A percentile compares a stretch with the other conserved stretches of the same genome.
phyloP scores from a whole-genome alignment of 805 yeast species.

The Nakazawaea ambrosiae region DNA sequence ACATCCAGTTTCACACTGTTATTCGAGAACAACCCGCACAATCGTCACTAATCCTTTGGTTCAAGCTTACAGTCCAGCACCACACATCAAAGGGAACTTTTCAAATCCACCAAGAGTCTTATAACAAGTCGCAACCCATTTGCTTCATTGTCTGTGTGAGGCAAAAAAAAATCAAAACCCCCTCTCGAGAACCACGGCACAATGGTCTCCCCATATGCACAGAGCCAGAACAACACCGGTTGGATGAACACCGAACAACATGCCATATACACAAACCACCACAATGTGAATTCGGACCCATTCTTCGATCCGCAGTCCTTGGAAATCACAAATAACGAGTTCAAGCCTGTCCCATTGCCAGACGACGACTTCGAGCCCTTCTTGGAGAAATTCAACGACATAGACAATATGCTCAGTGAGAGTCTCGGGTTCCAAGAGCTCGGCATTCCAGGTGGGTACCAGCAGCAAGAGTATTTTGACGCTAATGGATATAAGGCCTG shows the following conservation, averaged over 20 bases:
- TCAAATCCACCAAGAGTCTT: too few species aligned
- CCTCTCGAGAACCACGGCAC: too few species aligned
- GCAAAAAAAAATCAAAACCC: too few species aligned
- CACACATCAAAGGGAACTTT: too few species aligned
- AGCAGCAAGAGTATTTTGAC: constrained; percentile 12
- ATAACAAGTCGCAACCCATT: too few species aligned
- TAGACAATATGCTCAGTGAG: constrained; percentile 50
- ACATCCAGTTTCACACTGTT: too few species aligned
- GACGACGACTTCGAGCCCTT: constrained; percentile 45
- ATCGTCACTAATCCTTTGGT: too few species aligned
- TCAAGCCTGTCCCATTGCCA: constrained; percentile 39
- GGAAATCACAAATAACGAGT: constrained; percentile 17
- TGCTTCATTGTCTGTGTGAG: too few species aligned
- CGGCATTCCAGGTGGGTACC: constrained; percentile 42
- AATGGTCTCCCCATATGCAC: constrained; percentile 6
- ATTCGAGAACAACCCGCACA: too few species aligned
- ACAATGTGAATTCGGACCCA: constrained; percentile 11
- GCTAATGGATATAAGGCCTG: constrained; percentile 4
- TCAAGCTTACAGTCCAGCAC: too few species aligned
- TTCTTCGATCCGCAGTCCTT: constrained; percentile 26
- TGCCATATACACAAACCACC: background rate
- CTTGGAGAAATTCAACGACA: constrained; percentile 40
- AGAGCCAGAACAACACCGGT: background rate
- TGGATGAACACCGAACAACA: background rate
- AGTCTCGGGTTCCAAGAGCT: constrained; percentile 53